Conservation (phyloP, 768 basidiomycete species). For the Mycena latifolia region DNA sequence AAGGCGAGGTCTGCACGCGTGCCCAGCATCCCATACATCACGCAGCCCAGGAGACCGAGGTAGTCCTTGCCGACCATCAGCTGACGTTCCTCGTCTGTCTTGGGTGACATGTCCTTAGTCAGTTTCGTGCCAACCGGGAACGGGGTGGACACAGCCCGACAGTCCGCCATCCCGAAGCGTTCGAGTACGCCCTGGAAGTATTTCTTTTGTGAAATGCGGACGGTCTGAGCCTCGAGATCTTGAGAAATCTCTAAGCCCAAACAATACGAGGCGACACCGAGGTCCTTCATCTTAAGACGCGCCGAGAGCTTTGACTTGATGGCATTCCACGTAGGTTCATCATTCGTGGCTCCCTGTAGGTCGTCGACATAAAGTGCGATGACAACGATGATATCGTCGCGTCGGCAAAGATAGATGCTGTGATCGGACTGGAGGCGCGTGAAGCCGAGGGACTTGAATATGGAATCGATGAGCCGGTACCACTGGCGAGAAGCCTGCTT, state of each 20-base stretch:
- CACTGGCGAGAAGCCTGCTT: conserved; percentile 6
- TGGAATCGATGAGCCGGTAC: conserved; percentile 6
- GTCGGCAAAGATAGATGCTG: conserved; percentile 14
- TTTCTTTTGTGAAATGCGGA: background rate
- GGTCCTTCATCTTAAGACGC: conserved; percentile 7
- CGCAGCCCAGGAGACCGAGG: background rate
- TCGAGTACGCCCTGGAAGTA: conserved; percentile 5
- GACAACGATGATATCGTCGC: background rate
- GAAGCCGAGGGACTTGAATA: conserved; percentile 4
- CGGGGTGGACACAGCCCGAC: conserved; percentile 3
- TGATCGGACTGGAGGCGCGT: conserved; percentile 14
- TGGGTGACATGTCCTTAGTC: conserved; percentile 2
- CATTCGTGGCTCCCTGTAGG: background rate
- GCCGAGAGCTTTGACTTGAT: conserved; percentile 4
- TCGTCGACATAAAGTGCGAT: conserved; percentile 6
- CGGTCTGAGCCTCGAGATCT: background rate
- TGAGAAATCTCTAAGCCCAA: background rate
- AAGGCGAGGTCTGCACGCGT: background rate
- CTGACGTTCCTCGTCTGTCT: conserved; percentile 2
- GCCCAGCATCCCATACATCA: conserved; percentile 9
- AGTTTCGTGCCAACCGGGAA: conserved; percentile 6
- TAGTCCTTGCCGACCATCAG: conserved; percentile 9
- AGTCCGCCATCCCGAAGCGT: conserved; percentile 2
- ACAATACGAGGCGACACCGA: conserved; percentile 5
- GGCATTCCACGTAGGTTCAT: background rate